Conservation (phyloP, 805 yeast species). For the Yamadazyma olivae region DNA sequence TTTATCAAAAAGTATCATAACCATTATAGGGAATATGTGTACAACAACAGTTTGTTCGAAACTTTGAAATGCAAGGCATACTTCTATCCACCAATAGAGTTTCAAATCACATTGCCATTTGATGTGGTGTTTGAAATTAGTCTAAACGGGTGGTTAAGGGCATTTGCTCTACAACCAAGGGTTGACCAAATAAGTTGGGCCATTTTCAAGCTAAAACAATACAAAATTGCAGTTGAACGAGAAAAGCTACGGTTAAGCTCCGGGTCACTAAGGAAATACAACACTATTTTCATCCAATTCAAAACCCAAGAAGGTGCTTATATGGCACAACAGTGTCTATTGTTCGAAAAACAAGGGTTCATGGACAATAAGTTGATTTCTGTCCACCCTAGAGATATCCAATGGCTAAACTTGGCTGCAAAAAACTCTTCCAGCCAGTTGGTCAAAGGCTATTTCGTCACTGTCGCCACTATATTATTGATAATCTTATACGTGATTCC, state of each 20-base stretch:
- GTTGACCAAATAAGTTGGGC: constrained; percentile 27
- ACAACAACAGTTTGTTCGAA: constrained; percentile 1
- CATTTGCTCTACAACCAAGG: constrained; percentile 18
- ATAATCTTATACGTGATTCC: constrained; percentile 74
- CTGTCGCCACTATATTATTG: constrained; percentile 43
- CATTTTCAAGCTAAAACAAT: constrained; percentile 15
- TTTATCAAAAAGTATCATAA: constrained; percentile 16
- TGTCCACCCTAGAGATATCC: constrained; percentile 62
- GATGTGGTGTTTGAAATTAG: constrained; percentile 14
- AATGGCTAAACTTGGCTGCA: constrained; percentile 62
- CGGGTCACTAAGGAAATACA: constrained; percentile 21
- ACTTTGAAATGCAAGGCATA: constrained; percentile 2
- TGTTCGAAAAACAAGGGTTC: constrained; percentile 41
- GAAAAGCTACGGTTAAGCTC: constrained; percentile 16
- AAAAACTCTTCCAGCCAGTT: constrained; percentile 33
- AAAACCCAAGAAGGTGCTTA: constrained; percentile 54
- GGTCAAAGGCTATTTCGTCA: constrained; percentile 43
- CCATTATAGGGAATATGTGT: constrained; percentile 3
- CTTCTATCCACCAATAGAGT: constrained; percentile 35
- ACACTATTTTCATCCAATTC: constrained; percentile 63
- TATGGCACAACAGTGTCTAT: constrained; percentile 57
- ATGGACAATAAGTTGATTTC: constrained; percentile 46
- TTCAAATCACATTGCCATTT: constrained; percentile 7
- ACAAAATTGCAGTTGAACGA: constrained; percentile 16
- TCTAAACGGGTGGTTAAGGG: constrained; percentile 29